These are phyloP conservation scores for Gossypium gossypioides DNA, from an alignment of 441 rosid species.

Conservation along the genomic window DNA sequence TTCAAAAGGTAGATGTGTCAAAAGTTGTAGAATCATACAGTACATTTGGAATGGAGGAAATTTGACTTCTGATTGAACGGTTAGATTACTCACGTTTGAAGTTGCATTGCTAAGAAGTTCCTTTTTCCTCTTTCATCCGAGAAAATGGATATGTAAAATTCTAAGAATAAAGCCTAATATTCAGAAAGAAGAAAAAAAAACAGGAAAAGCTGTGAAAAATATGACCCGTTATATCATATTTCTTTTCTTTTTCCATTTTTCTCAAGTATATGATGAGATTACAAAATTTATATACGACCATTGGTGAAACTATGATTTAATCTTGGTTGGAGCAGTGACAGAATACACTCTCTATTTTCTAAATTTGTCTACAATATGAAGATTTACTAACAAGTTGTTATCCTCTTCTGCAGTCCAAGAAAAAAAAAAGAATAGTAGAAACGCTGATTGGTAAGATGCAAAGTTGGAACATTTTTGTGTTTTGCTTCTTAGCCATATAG, in stretches of 20 bases:
- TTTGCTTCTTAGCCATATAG: not conserved
- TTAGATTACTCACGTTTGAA: slow-evolving; percentile 10
- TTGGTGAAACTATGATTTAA: slow-evolving; percentile 18
- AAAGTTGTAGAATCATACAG: slow-evolving; percentile 28
- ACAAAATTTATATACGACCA: slow-evolving; percentile 17
- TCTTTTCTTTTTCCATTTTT: not conserved
- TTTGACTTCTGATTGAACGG: slow-evolving; percentile 6
- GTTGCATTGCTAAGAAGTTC: not conserved
- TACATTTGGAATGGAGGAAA: slow-evolving; percentile 22
- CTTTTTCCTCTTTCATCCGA: not conserved
- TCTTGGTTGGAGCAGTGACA: slow-evolving; percentile 7
- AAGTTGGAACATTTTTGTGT: not conserved
- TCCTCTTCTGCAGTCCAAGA: slow-evolving; percentile 18
- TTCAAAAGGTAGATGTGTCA: slow-evolving; percentile 37
- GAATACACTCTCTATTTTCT: not conserved
- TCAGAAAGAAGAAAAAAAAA: not conserved
- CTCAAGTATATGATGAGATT: slow-evolving; percentile 16
- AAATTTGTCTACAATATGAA: slow-evolving; percentile 2
- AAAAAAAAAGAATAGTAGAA: not conserved
- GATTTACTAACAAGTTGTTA: not conserved
- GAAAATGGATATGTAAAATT: not conserved
- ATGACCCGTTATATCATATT: slow-evolving; percentile 6
- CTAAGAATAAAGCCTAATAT: not conserved
- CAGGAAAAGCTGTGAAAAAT: slow-evolving; percentile 9
- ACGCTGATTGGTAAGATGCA: slow-evolving; percentile 12